phyloP scores from a whole-genome alignment of 192 early-diverging fungal species.

The Coemansia sp. region DNA sequence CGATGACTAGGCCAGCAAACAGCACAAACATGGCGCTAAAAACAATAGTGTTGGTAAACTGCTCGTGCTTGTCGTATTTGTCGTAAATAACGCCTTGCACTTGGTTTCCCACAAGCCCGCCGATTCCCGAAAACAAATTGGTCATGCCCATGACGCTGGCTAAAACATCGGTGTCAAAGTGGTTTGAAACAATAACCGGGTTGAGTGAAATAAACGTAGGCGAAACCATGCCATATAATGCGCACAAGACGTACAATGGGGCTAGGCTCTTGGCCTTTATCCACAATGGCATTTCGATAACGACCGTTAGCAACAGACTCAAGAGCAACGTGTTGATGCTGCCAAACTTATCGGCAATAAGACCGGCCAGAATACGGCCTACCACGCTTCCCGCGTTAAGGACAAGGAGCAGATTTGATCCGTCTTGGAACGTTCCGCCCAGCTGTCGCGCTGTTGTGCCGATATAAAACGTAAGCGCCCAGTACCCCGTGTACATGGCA shows the following conservation, averaged over 20 bases:
- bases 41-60: conserved; percentile 45
- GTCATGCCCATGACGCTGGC: conserved; percentile 48
- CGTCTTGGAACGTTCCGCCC: conserved; percentile 25
- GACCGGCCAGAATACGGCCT: conserved; percentile 34
- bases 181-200: conserved; percentile 34
- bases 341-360: conserved; percentile 39
- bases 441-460: conserved; percentile 28
- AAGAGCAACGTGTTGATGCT: conserved; percentile 38
- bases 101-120: conserved; percentile 37
- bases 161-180: conserved; percentile 28
- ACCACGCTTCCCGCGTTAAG: conserved; percentile 36
- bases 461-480: conserved; percentile 44
- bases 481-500: conserved; percentile 49
- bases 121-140: conserved; percentile 42
- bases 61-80: conserved; percentile 37
- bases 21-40: conserved; percentile 47
- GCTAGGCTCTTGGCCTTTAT: conserved; percentile 28
- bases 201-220: conserved; percentile 50
- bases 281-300: conserved; percentile 42
- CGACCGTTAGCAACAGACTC: conserved; percentile 21
- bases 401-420: conserved; percentile 39
- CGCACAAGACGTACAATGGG: conserved; percentile 37
- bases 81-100: conserved; percentile 47
- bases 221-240: conserved; percentile 39
- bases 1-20: conserved; percentile 22